These are phyloP conservation scores for Phoma sp. DNA, from an alignment of 2,329 filamentous ascomycete species.

Conservation along the genomic window DNA sequence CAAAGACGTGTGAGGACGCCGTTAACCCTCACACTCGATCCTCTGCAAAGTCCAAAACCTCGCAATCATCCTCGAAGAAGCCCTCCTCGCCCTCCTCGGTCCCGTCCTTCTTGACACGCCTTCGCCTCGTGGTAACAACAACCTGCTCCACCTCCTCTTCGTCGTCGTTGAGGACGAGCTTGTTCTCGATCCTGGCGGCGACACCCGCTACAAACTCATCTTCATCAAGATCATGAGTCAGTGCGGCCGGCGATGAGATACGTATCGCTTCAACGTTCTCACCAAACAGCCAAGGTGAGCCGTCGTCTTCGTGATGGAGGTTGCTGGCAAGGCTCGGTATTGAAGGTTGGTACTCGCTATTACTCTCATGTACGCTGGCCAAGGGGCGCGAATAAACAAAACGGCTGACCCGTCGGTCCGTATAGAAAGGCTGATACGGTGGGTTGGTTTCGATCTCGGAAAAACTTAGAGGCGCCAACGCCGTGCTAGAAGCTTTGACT, in stretches of 20 bases:
- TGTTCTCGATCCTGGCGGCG: slow-evolving; percentile 48
- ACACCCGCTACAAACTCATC: slow-evolving; percentile 60
- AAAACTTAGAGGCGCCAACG: slow-evolving; percentile 62
- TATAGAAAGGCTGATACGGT: slow-evolving; percentile 95
- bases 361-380: slow-evolving; percentile 27
- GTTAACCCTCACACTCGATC: slow-evolving; percentile 54
- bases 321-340: slow-evolving; percentile 33
- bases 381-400: slow-evolving; percentile 64
- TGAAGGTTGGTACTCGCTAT: slow-evolving; percentile 30
- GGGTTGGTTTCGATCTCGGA: slow-evolving; percentile 96
- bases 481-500: slow-evolving; percentile 16
- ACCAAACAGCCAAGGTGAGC: slow-evolving; percentile 61
- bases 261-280: slow-evolving; percentile 56
- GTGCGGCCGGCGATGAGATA: slow-evolving; percentile 49
- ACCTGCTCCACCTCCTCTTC: slow-evolving; percentile 74
- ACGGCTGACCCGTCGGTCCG: slow-evolving; percentile 82
- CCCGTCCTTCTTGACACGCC: slow-evolving; percentile 58
- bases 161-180: slow-evolving; percentile 58
- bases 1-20: no score
- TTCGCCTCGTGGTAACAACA: slow-evolving; percentile 79
- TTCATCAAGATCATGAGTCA: slow-evolving; percentile 45
- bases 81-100: slow-evolving; percentile 68
- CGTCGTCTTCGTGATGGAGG: slow-evolving; percentile 45
- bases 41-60: slow-evolving; percentile 84
- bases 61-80: slow-evolving; percentile 92